A percentile compares a stretch with the other conserved stretches of the same genome.
phyloP scores from a whole-genome alignment of 2,329 filamentous ascomycete genomes.

The Colletotrichum musae region DNA sequence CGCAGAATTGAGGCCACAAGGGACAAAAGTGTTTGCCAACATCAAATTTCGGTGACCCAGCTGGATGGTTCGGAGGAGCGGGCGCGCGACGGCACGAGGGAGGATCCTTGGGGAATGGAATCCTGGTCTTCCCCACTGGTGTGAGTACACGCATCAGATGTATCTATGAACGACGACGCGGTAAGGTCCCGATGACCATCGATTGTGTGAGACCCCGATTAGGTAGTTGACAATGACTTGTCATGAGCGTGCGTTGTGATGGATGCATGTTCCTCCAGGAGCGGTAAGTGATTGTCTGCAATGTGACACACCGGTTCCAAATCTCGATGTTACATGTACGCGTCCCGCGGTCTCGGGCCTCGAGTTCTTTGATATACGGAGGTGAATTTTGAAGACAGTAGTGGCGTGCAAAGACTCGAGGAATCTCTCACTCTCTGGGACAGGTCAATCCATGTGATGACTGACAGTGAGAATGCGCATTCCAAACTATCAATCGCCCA shows the following conservation, averaged over 20 bases:
- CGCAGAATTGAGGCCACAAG: not conserved
- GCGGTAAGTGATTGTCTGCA: constrained; percentile 8
- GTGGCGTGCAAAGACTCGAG: no score
- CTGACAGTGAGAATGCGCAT: no score
- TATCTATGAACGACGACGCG: constrained; percentile 4
- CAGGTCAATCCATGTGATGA: no score
- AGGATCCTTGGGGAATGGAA: constrained; percentile 8
- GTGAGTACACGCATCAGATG: not conserved
- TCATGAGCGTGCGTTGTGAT: constrained; percentile 12
- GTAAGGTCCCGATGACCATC: constrained; percentile 3
- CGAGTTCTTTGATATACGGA: not conserved
- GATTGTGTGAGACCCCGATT: not conserved
- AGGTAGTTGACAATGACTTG: not conserved
- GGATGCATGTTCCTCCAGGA: constrained; percentile 21
- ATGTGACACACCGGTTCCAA: not conserved
- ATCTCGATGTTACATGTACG: not conserved
- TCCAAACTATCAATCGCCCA: no score
- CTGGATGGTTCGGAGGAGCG: constrained; percentile 32
- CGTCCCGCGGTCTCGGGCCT: not conserved
- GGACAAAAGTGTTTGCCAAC: not conserved
- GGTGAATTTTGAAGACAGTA: no score
- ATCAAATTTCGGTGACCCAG: constrained; percentile 15
- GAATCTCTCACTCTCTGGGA: no score
- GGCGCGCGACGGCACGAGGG: constrained; percentile 19
- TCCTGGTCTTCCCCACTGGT: not conserved